Conservation (phyloP, 1,284 basidiomycete species). For the Irpex sp. region DNA sequence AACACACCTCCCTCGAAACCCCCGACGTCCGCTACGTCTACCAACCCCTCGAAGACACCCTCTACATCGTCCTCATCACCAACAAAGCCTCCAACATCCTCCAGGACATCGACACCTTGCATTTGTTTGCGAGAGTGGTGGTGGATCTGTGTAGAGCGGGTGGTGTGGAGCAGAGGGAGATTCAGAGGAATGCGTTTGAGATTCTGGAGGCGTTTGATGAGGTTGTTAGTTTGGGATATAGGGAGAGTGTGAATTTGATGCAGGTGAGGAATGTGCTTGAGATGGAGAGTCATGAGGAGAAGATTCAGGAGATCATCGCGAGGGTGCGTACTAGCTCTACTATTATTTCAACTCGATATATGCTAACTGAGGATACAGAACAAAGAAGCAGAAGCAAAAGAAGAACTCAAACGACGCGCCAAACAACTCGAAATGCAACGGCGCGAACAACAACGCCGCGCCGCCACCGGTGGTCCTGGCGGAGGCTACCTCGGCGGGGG, state of each 20-base stretch:
- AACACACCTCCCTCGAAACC: conserved; percentile 96
- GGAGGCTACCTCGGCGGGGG: conserved; percentile 62
- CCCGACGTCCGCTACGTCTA: conserved; percentile 96
- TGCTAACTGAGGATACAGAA: conserved; percentile 49
- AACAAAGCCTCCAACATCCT: conserved; percentile 98
- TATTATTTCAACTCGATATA: background rate
- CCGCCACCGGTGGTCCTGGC: conserved; percentile 40
- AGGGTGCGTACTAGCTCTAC: conserved; percentile 50
- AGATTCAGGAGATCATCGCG: conserved; percentile 99
- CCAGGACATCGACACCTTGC: conserved; percentile 96
- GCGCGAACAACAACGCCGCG: conserved; percentile 83
- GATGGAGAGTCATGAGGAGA: conserved; percentile 99
- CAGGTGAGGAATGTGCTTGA: conserved; percentile 93
- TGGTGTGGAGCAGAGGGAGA: conserved; percentile 81
- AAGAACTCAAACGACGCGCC: conserved; percentile 96
- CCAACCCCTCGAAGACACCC: conserved; percentile 90
- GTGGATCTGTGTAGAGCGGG: conserved; percentile 83
- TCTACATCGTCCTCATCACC: conserved; percentile 97
- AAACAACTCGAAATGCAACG: conserved; percentile 99
- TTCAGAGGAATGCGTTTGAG: conserved; percentile 91
- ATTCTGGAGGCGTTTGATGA: conserved; percentile 96
- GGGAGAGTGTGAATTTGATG: conserved; percentile 89
- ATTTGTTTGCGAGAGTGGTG: conserved; percentile 91
- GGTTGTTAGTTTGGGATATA: conserved; percentile 91
- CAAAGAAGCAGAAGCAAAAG: conserved; percentile 99